Conservation (phyloP, 306 rosid genomes). For the Quercus robur region DNA sequence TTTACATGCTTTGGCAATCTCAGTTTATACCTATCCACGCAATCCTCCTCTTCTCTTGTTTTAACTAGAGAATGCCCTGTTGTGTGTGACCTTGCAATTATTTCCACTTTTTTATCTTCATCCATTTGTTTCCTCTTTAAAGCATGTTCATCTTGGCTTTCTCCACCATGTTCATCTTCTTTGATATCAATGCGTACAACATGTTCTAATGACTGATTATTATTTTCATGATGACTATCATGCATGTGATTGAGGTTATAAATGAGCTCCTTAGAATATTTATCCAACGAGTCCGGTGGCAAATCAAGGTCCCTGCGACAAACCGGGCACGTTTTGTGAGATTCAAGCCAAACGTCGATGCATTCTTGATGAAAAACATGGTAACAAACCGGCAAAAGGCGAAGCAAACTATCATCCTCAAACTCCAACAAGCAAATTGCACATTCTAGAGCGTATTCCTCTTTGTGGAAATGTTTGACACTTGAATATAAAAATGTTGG, state of each 20-base stretch:
- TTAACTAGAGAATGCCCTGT: slow-evolving; percentile 71
- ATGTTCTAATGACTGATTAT: not conserved
- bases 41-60: slow-evolving; percentile 17
- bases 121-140: not conserved
- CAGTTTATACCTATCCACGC: slow-evolving; percentile 40
- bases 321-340: slow-evolving; percentile 76
- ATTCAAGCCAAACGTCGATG: slow-evolving; percentile 72
- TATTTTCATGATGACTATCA: not conserved
- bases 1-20: slow-evolving; percentile 44
- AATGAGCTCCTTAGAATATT: slow-evolving; percentile 1
- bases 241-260: not conserved
- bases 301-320: slow-evolving; percentile 61
- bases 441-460: slow-evolving; percentile 44
- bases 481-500: slow-evolving; percentile 55
- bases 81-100: slow-evolving; percentile 51
- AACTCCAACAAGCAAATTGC: slow-evolving; percentile 72
- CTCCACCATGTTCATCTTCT: slow-evolving; percentile 10
- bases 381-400: slow-evolving; percentile 50
- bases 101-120: not conserved
- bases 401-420: slow-evolving; percentile 51
- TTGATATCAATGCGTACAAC: slow-evolving; percentile 40
- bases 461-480: slow-evolving; percentile 47
- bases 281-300: not conserved
- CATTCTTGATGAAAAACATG: slow-evolving; percentile 82
- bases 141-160: not conserved